Evolutionary conservation across 2,329 filamentous ascomycete species (phyloP).

Genomic region (Chrysoporthe deuterocubensis): DNA sequence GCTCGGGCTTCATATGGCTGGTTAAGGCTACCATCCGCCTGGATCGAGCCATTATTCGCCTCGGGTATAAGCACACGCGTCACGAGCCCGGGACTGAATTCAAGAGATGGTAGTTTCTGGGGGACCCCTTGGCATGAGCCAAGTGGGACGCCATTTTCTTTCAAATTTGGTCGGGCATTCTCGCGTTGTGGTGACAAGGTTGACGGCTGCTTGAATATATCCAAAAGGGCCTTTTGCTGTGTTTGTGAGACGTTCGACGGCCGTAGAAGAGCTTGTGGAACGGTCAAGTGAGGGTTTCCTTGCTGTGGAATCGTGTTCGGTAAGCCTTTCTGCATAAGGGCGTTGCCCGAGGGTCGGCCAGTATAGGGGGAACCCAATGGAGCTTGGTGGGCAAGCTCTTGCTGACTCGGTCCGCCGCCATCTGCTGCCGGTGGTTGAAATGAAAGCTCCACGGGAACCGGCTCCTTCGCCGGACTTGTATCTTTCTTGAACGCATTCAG

Average conservation of each 20-base stretch:
- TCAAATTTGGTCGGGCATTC: slow-evolving; percentile 12
- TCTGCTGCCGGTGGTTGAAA: slow-evolving; percentile 28
- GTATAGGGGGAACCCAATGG: slow-evolving; percentile 31
- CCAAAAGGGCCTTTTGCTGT: slow-evolving; percentile 55
- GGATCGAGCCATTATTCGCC: slow-evolving; percentile 38
- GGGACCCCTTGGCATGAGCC: slow-evolving; percentile 14
- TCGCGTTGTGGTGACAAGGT: slow-evolving; percentile 31
- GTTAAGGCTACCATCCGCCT: slow-evolving; percentile 36
- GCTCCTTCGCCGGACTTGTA: slow-evolving; percentile 30
- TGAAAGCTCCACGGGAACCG: slow-evolving; percentile 8
- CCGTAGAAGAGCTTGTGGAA: slow-evolving; percentile 19
- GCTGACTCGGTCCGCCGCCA: slow-evolving; percentile 25
- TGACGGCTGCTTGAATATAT: slow-evolving; percentile 56
- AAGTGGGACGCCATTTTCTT: slow-evolving; percentile 20
- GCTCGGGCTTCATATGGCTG: slow-evolving; percentile 22
- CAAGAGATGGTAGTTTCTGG: slow-evolving; percentile 19
- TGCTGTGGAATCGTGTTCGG: slow-evolving; percentile 6
- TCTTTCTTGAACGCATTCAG: slow-evolving; percentile 50
- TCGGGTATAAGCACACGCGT: slow-evolving; percentile 35
- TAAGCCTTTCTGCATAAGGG: not conserved
- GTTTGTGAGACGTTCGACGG: slow-evolving; percentile 37
- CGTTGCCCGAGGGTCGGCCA: slow-evolving; percentile 1
- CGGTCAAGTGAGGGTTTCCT: slow-evolving; percentile 15
- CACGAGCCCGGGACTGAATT: slow-evolving; percentile 25
- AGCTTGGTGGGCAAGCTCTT: slow-evolving; percentile 19